These are phyloP conservation scores for Phanerochaete sordida DNA, from an alignment of 768 basidiomycete genomes.

Conservation along the genomic window DNA sequence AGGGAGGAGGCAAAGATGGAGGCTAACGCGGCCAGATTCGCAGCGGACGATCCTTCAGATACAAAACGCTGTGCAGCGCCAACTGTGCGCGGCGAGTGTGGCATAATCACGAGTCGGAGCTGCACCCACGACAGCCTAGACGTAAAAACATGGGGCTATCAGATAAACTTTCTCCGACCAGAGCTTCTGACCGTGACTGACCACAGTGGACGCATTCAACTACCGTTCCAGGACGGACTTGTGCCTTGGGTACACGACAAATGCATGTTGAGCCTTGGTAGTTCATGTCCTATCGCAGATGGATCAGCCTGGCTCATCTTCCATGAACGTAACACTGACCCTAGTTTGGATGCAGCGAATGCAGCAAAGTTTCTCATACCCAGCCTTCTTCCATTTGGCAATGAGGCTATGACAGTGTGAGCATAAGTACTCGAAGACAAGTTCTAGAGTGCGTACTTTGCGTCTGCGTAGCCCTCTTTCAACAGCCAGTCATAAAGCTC, in stretches of 20 bases:
- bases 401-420: conserved; percentile 58
- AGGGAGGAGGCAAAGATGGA: background rate
- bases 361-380: conserved; percentile 98
- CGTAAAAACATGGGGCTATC: background rate
- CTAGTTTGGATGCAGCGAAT: conserved; percentile 93
- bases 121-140: conserved; percentile 85
- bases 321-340: conserved; percentile 34
- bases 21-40: background rate
- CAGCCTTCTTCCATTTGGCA: conserved; percentile 99
- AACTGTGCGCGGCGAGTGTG: too few relatives aligned
- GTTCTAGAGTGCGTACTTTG: conserved; percentile 61
- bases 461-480: conserved; percentile 96
- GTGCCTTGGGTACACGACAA: conserved; percentile 94
- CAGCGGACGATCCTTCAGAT: too few relatives aligned
- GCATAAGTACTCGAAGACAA: background rate
- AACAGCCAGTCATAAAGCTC: conserved; percentile 97
- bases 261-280: conserved; percentile 98
- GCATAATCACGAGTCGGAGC: conserved; percentile 71
- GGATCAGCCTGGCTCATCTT: background rate
- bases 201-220: conserved; percentile 98
- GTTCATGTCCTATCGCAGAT: conserved; percentile 82
- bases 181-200: conserved; percentile 36
- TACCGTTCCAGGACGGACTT: conserved; percentile 83
- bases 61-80: too few relatives aligned
- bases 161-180: background rate